These are phyloP conservation scores for Mucuna pruriens DNA, from an alignment of 306 rosid species.

Conservation along the genomic window DNA sequence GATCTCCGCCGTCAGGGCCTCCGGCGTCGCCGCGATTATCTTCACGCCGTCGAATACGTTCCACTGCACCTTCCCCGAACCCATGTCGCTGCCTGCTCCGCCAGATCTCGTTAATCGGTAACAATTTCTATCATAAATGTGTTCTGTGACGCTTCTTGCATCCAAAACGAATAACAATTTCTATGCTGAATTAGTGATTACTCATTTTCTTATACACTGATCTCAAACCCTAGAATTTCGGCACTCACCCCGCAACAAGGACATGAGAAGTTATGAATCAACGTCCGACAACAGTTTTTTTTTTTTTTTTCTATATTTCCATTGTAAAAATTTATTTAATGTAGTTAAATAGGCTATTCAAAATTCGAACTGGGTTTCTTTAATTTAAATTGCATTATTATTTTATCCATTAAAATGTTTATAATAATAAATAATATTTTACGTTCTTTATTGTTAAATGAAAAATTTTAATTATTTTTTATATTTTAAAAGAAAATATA, in stretches of 20 bases:
- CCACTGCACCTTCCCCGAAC: conserved; percentile 55
- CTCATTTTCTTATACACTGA: background rate
- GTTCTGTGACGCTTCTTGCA: background rate
- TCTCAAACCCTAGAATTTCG: background rate
- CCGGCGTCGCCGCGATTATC: conserved; percentile 72
- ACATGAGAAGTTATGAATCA: background rate
- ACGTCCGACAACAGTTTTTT: too few species aligned
- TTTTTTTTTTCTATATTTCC: too few species aligned
- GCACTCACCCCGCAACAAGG: background rate
- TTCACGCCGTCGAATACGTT: conserved; percentile 73
- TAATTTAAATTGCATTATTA: too few species aligned
- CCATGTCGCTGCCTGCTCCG: background rate
- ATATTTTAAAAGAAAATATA: too few species aligned
- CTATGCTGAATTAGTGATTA: background rate
- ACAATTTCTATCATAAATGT: background rate
- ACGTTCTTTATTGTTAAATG: too few species aligned
- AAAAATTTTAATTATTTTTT: too few species aligned
- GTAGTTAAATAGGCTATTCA: too few species aligned
- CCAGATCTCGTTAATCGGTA: background rate
- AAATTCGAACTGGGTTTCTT: too few species aligned
- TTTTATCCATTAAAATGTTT: too few species aligned
- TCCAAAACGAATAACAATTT: background rate
- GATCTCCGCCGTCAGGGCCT: conserved; percentile 78
- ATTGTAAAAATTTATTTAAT: too few species aligned
- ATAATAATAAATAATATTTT: too few species aligned